Evolutionary conservation across 2,329 filamentous ascomycete species (phyloP), one percentile per base, ranked within the genome.

Genomic region (Epichloe sp.): DNA sequence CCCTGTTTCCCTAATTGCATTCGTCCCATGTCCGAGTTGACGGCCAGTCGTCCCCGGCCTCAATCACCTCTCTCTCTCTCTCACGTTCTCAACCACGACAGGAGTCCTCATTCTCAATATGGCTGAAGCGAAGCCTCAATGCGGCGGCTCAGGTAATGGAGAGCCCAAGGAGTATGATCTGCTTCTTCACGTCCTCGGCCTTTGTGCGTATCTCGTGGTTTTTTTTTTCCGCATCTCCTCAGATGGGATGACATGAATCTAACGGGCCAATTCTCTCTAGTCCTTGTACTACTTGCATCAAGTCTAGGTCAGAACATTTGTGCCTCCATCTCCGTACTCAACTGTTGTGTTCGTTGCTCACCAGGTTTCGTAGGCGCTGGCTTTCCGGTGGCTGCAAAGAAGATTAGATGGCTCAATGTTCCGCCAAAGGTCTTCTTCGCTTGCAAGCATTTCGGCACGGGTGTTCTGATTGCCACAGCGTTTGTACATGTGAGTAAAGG

Each of bases 381-480:
- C 2, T 77, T 77, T 52, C 75, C 75, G 4, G 74, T 77, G 7
- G 67, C 71, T 4, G 72, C 72, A 3, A 76, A 75, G 64, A 80
- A 79, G 62, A 65, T 81, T 57, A 74, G 65, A 50, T 77, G 75
- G 73, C 65, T 82, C 59, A 79, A 76, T 63, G 75, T 80, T 8
- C 76, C 77, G 0, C 67, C 74, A 1, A 74, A 71, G 56, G 60
- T 78, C 35, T 80, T 82, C 63, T 82, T 82, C 60, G 74, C 77
- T 51, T 80, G 77, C 65, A 82, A 82, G 57, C 78, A 82, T 58
- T 83, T 84, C 55, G 80, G 83, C 62, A 87, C 83, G 0, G 83
- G 83, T 54, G 83, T 87, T 17, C 70, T 87, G 38, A 77, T 87
- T 52, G 83, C 83, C 26, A 87, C 83, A 2, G 83, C 83, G 3